Evolutionary conservation across 2,329 filamentous ascomycete species (phyloP), one percentile per base, ranked within the genome.

Genomic region (Aspergillus melleus): DNA sequence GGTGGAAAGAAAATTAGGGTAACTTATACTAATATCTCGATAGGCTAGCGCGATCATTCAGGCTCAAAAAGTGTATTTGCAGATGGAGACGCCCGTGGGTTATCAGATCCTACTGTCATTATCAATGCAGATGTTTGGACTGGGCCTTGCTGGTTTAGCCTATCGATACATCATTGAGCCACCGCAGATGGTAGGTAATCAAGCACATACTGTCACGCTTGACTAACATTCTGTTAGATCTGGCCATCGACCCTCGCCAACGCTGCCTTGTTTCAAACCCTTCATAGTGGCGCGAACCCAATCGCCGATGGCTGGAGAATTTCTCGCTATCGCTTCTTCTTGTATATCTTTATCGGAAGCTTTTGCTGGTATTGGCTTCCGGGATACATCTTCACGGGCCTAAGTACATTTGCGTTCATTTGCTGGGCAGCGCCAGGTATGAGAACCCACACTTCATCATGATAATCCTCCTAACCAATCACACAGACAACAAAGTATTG

Each of bases 401-500:
- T 74, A 14, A 66, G 66, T n/a, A 70, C 66, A 9, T 74, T 73
- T 62, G 70, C 70, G 14, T 74, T 71, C 53, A 70, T 73, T 30
- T 79, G 76, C 64, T 81, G 79, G 80, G 77, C 79, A 22, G 78
- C 76, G 4, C 79, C 77, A 1, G 73, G 78, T 54, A 78, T 29
- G 61, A 70, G 1, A 2, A 1, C 3, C 8, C 12, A 16, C 6
- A 14, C 11, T 51, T 59, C 57, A 29, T 47, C 55, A 55, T 61
- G 61, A 2, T 54, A 47, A 14, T 0, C 79, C 80, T 0, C 76
- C 78, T 0, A 69, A 68, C 1, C 72, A 6, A 1, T 9, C 74
- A 0, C 77, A 77, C 0, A 39, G 65, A 65, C 16, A 67, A 62
- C 51, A 62, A 61, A 36, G 74, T 75, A 0, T 52, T 81, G 14